phyloP scores from a whole-genome alignment of 2,329 filamentous ascomycete genomes.

The Exophiala bonariae region DNA sequence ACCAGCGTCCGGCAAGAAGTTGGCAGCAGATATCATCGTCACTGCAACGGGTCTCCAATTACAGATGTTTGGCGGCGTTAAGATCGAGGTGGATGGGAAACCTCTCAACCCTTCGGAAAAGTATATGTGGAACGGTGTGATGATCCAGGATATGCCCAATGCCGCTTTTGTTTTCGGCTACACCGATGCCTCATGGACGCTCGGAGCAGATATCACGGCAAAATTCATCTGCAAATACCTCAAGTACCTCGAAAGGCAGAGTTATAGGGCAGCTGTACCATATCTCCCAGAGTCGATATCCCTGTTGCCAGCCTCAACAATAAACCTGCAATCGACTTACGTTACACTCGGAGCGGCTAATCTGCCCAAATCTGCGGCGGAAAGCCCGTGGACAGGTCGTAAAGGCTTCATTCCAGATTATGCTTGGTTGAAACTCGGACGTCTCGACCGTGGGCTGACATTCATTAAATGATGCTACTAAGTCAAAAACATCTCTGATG shows the following conservation, averaged over 20 bases:
- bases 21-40: conserved; percentile 43
- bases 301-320: conserved; percentile 3
- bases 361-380: conserved; percentile 39
- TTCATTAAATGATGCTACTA: too few relatives aligned
- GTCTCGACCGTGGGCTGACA: too few relatives aligned
- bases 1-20: conserved; percentile 41
- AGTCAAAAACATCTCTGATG: too few relatives aligned
- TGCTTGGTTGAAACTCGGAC: too few relatives aligned
- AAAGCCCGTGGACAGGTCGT: conserved; percentile 43
- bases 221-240: conserved; percentile 38
- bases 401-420: too few relatives aligned
- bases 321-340: conserved; percentile 43
- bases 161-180: conserved; percentile 42
- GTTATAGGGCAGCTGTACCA: too few relatives aligned
- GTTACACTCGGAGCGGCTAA: conserved; percentile 31
- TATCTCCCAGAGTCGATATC: too few relatives aligned
- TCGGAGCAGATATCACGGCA: conserved; percentile 44
- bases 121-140: conserved; percentile 43
- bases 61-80: conserved; percentile 36
- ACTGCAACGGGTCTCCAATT: conserved; percentile 45
- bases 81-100: conserved; percentile 38
- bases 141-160: conserved; percentile 47
- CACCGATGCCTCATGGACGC: conserved; percentile 45
- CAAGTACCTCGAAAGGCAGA: conserved; percentile 19
- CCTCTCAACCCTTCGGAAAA: conserved; percentile 33